Conservation (phyloP, 2,329 filamentous ascomycete species). For the Cladophialophora exuberans region DNA sequence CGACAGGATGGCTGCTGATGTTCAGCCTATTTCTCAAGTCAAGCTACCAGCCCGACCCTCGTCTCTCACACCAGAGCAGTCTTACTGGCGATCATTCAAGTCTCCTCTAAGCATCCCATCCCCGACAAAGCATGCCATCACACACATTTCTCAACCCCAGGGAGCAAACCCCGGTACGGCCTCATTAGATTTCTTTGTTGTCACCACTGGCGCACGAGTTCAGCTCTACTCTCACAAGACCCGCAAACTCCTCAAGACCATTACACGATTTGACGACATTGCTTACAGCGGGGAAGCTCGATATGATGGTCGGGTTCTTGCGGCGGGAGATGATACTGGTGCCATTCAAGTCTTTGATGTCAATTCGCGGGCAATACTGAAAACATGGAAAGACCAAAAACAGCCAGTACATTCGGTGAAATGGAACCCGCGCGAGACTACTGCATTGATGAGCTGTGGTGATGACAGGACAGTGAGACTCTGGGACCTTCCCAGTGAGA, state of each 20-base stretch:
- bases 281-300: constrained; percentile 88
- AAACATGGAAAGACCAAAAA: constrained; percentile 93
- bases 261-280: constrained; percentile 89
- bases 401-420: constrained; percentile 90
- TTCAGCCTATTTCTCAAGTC: constrained; percentile 76
- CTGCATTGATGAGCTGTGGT: constrained; percentile 82
- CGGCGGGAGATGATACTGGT: constrained; percentile 89
- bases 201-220: constrained; percentile 90
- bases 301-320: constrained; percentile 82
- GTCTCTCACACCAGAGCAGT: constrained; percentile 85
- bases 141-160: constrained; percentile 78
- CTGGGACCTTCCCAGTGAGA: constrained; percentile 87
- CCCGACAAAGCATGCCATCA: constrained; percentile 85
- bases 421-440: constrained; percentile 89
- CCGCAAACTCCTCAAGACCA: constrained; percentile 88
- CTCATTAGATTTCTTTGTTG: constrained; percentile 70
- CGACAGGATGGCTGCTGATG: constrained; percentile 79
- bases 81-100: constrained; percentile 95
- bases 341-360: constrained; percentile 95
- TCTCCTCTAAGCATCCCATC: constrained; percentile 89
- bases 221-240: constrained; percentile 94
- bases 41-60: constrained; percentile 83
- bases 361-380: constrained; percentile 83
- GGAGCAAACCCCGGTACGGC: constrained; percentile 60
- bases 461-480: constrained; percentile 91